Evolutionary conservation across 345 rosid genomes (phyloP), one percentile per base, ranked within the genome.

Genomic region (Adansonia digitata): DNA sequence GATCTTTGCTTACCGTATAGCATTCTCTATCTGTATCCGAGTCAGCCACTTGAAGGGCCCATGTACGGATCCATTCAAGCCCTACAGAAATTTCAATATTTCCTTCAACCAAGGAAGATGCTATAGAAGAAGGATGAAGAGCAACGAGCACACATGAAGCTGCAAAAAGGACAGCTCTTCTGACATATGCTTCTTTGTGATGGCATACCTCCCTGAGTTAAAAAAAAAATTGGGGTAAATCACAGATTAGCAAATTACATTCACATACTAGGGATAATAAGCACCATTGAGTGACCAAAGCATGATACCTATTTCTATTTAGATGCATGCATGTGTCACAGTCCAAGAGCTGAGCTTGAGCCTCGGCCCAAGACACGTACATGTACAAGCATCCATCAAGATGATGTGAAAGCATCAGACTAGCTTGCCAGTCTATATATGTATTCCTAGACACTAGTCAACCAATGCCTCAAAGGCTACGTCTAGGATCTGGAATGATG

Each of bases 181-280:
- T 87, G 29, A 95, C 99, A 81, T 89, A 93, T 22, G 94, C 98
- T 86, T 95, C 99, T 73, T 86, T 81, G 85, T 93, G 98, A 79
- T 84, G 84, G 78, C 90, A 90, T 73, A 95, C 79, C 75, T 90
- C 93, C 88, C 98, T 95, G 90, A 7, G 52, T 12, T 27, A 57
- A 57, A 69, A 35, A 69, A 48, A 69, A 60, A 56, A 35, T 49
- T 2, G 11, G 61, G 22, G 59, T 40, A 31, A 56, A 34, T 66
- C 37, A 39, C 34, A 61, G 45, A 51, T 35, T 37, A 53, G 7
- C 74, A 52, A 31, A 52, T 37, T 15, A 48, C 0, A 5, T 48
- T 17, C 26, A 10, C 12, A 7, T 29, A 62, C 18, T 39, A 63
- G 1, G 22, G 18, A 40, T 40, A 22, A 12, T 65, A 40, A 66